Conservation (phyloP, 768 basidiomycete species). For the Austroboletus eburneus region DNA sequence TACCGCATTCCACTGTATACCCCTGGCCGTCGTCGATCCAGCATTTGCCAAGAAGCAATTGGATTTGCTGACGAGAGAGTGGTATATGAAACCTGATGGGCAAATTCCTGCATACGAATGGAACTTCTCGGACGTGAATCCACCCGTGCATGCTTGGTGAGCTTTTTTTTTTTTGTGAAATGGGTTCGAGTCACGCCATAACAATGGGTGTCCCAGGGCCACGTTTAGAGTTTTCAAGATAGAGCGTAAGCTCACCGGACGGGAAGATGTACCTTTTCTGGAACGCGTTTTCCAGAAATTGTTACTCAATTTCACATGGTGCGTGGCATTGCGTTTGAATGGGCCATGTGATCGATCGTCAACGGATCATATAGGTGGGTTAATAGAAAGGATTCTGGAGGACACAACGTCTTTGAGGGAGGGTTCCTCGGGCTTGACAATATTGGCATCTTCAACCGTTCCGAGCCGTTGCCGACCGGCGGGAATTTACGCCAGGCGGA, state of each 20-base stretch:
- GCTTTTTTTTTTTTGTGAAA: too few relatives aligned
- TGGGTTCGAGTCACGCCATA: too few relatives aligned
- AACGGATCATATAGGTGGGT: constrained; percentile 69
- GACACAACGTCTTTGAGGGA: constrained; percentile 96
- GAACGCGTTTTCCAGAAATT: constrained; percentile 99
- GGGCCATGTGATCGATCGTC: too few relatives aligned
- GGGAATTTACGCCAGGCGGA: constrained; percentile 94
- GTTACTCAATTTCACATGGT: constrained; percentile 96
- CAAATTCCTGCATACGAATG: constrained; percentile 99
- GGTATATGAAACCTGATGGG: constrained; percentile 99
- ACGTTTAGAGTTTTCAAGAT: constrained; percentile 99
- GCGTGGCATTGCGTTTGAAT: constrained; percentile 14
- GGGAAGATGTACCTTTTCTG: constrained; percentile 86
- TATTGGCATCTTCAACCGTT: constrained; percentile 96
- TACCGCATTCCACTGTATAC: constrained; percentile 99
- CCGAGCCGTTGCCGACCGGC: constrained; percentile 93
- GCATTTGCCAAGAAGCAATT: constrained; percentile 97
- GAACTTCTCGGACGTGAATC: constrained; percentile 99
- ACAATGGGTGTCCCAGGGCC: constrained; percentile 47
- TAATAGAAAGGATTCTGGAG: constrained; percentile 93
- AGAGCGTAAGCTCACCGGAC: constrained; percentile 90
- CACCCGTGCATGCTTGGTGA: constrained; percentile 96
- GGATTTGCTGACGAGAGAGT: constrained; percentile 92
- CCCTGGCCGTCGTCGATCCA: constrained; percentile 92
- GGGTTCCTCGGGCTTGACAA: constrained; percentile 98